Conservation (phyloP, 495 filamentous ascomycete species). For the Penicillium cataractarum region DNA sequence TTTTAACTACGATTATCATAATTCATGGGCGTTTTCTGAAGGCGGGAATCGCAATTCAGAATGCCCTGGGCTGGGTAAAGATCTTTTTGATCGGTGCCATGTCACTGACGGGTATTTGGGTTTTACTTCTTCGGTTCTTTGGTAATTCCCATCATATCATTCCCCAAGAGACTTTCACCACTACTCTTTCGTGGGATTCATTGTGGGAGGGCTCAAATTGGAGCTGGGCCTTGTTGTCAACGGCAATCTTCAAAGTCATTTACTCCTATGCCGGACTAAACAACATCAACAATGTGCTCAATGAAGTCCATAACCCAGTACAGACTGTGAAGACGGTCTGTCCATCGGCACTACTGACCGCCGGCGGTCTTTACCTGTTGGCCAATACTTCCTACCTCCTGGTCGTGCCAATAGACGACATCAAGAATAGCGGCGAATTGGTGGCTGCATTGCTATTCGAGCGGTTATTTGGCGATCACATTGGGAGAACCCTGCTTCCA, state of each 20-base stretch:
- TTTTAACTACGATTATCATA: slow-evolving; percentile 42
- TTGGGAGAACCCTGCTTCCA: slow-evolving; percentile 62
- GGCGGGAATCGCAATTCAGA: slow-evolving; percentile 48
- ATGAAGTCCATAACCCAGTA: slow-evolving; percentile 72
- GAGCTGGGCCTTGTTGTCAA: slow-evolving; percentile 57
- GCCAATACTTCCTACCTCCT: slow-evolving; percentile 73
- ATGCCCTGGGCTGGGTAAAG: slow-evolving; percentile 52
- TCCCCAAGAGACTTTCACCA: not conserved
- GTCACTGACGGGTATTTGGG: slow-evolving; percentile 47
- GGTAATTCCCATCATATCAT: slow-evolving; percentile 22
- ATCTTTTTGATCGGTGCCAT: slow-evolving; percentile 50
- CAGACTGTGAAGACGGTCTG: slow-evolving; percentile 67
- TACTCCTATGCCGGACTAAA: slow-evolving; percentile 71
- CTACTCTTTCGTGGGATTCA: slow-evolving; percentile 34
- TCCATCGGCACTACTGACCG: slow-evolving; percentile 61
- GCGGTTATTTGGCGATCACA: slow-evolving; percentile 60
- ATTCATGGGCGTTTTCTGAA: slow-evolving; percentile 44
- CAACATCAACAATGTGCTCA: slow-evolving; percentile 77
- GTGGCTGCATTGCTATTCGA: slow-evolving; percentile 72
- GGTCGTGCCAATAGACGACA: slow-evolving; percentile 68
- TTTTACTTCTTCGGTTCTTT: slow-evolving; percentile 38
- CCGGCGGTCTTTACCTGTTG: slow-evolving; percentile 64
- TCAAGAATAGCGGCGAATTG: slow-evolving; percentile 67
- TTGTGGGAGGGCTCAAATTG: slow-evolving; percentile 50
- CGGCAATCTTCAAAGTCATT: slow-evolving; percentile 72